Percentiles rank a stretch among this genome's conserved stretches.
Conservation (phyloP, 352 stramenopile genomes). For the Elongisporangium prolatum region DNA sequence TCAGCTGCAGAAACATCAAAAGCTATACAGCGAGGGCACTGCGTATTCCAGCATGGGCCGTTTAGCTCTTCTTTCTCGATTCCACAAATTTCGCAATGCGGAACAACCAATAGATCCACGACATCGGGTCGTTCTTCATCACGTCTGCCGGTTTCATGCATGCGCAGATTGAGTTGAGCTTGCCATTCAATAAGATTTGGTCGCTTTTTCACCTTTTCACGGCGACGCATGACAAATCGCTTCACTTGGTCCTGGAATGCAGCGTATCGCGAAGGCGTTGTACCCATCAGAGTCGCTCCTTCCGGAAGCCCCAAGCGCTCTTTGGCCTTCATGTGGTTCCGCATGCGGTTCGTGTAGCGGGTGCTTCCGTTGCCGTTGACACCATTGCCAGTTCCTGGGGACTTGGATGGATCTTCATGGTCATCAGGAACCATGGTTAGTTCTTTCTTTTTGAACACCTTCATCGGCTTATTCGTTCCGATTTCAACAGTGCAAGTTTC, state of each 20-base stretch:
- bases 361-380: slow-evolving; percentile 12
- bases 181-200: slow-evolving; percentile 82
- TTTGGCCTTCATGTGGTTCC: slow-evolving; percentile 69
- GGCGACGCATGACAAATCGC: slow-evolving; percentile 73
- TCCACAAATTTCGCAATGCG: slow-evolving; percentile 75
- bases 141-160: slow-evolving; percentile 43
- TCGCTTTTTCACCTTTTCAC: slow-evolving; percentile 80
- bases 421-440: slow-evolving; percentile 63
- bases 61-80: slow-evolving; percentile 78
- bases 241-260: slow-evolving; percentile 85
- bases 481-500: slow-evolving; percentile 86
- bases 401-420: slow-evolving; percentile 25
- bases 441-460: slow-evolving; percentile 88
- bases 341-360: slow-evolving; percentile 48
- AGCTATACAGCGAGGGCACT: slow-evolving; percentile 59
- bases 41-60: slow-evolving; percentile 71
- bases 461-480: slow-evolving; percentile 58
- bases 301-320: slow-evolving; percentile 68
- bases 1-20: slow-evolving; percentile 55
- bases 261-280: slow-evolving; percentile 70
- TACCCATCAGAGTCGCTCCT: slow-evolving; percentile 78
- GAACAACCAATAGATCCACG: slow-evolving; percentile 63
- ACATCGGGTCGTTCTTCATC: slow-evolving; percentile 54
- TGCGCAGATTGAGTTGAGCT: slow-evolving; percentile 59
- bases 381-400: not conserved